Percentiles rank a stretch among this genome's conserved stretches.
These are phyloP conservation scores for Moesziomyces aphidis DNA, from an alignment of 1,284 basidiomycete species.

Conservation along the genomic window DNA sequence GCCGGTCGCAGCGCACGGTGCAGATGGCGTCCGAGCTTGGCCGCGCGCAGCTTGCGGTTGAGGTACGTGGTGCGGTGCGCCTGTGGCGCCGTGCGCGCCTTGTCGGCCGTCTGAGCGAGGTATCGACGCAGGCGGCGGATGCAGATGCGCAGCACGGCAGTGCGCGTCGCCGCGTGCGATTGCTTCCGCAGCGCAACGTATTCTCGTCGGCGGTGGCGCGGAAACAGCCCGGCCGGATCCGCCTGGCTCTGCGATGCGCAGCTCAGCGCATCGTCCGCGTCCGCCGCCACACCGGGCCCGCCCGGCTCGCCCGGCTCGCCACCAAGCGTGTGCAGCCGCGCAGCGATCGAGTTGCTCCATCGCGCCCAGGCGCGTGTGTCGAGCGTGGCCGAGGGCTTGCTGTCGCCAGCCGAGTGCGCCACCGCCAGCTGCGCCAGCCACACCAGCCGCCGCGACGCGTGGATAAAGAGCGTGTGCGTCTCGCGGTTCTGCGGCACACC, in stretches of 20 bases:
- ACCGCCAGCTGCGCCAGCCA: slow-evolving; percentile 25
- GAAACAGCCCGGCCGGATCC: slow-evolving; percentile 23
- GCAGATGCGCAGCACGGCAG: slow-evolving; percentile 10
- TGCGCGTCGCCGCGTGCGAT: slow-evolving; percentile 9
- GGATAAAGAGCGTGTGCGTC: slow-evolving; percentile 34
- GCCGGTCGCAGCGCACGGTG: slow-evolving; percentile 2
- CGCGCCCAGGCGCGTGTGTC: slow-evolving; percentile 13
- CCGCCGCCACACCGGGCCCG: not conserved
- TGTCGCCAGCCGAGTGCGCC: not conserved
- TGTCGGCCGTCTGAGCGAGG: slow-evolving; percentile 1
- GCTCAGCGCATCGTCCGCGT: not conserved
- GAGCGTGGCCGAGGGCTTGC: not conserved
- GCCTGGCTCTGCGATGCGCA: slow-evolving; percentile 2
- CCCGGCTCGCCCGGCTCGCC: not conserved
- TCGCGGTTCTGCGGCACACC: slow-evolving; percentile 13
- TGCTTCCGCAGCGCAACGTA: slow-evolving; percentile 24
- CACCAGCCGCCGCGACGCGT: slow-evolving; percentile 11
- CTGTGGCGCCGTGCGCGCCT: not conserved
- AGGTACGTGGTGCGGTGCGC: slow-evolving; percentile 3
- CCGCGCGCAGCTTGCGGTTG: slow-evolving; percentile 11
- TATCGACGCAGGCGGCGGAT: slow-evolving; percentile 16
- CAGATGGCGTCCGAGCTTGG: slow-evolving; percentile 15
- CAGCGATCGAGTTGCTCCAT: slow-evolving; percentile 20
- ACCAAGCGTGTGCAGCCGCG: not conserved
- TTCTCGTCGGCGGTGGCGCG: slow-evolving; percentile 11